Percentiles rank a stretch among this genome's conserved stretches.
These are phyloP conservation scores for Lolium multiflorum DNA, from an alignment of 176 grass and related monocot genomes.

Conservation along the genomic window DNA sequence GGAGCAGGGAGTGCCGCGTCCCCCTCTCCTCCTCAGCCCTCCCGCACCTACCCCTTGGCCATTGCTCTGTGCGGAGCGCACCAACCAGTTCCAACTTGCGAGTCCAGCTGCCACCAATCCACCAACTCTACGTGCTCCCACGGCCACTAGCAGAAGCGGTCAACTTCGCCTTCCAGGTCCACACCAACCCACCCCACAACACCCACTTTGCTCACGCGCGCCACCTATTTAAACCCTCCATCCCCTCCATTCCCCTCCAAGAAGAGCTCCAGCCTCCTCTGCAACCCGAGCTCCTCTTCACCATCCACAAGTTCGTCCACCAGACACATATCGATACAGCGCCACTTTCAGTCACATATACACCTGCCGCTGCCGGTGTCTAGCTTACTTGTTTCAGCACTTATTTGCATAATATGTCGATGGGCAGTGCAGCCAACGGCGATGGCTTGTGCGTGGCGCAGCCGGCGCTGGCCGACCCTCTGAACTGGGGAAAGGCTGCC, in stretches of 20 bases:
- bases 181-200: slow-evolving; percentile 30
- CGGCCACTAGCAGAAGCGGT: neutral
- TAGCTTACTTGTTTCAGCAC: neutral
- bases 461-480: slow-evolving; percentile 48
- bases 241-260: slow-evolving; percentile 42
- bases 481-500: slow-evolving; percentile 72
- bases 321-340: neutral
- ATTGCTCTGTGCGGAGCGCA: slow-evolving; percentile 12
- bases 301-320: neutral
- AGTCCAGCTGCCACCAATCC: neutral
- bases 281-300: slow-evolving; percentile 41
- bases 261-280: slow-evolving; percentile 30
- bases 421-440: slow-evolving; percentile 45
- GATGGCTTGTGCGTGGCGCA: slow-evolving; percentile 38
- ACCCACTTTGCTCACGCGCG: neutral
- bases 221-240: slow-evolving; percentile 64
- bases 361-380: neutral
- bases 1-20: neutral
- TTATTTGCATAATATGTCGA: neutral
- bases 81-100: neutral
- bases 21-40: neutral
- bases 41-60: neutral
- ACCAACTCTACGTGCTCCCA: neutral
- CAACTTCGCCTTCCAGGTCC: slow-evolving; percentile 9
- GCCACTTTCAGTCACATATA: neutral